Percentiles rank a stretch among this genome's conserved stretches.
These are phyloP conservation scores for Kregervanrija delftensis DNA, from an alignment of 805 yeast species.

Conservation along the genomic window DNA sequence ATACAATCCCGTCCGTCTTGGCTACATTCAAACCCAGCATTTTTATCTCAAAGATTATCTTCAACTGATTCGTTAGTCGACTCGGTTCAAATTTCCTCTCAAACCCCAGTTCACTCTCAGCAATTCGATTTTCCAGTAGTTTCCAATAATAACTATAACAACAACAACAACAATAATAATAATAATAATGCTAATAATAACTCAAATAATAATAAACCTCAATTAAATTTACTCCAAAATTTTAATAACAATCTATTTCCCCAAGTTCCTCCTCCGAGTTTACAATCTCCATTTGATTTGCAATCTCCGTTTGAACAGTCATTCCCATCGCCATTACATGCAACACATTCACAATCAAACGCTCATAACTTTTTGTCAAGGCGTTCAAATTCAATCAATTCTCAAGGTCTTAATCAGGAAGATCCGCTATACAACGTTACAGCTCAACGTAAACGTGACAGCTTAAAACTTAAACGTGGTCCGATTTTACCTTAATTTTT, in stretches of 20 bases:
- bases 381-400: too few species aligned
- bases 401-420: slow-evolving; percentile 1
- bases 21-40: slow-evolving; percentile 27
- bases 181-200: too few species aligned
- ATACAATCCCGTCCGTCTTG: slow-evolving; percentile 26
- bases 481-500: neutral
- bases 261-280: neutral
- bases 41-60: slow-evolving; percentile 24
- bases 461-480: slow-evolving; percentile 37
- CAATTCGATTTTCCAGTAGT: slow-evolving; percentile 1
- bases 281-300: slow-evolving; percentile 1
- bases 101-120: slow-evolving; percentile 5
- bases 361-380: neutral
- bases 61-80: slow-evolving; percentile 31
- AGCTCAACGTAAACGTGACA: slow-evolving; percentile 45
- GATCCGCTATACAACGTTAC: slow-evolving; percentile 37
- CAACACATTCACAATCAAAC: neutral
- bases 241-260: neutral
- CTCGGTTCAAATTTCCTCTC: slow-evolving; percentile 16
- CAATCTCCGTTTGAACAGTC: slow-evolving; percentile 11
- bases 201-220: neutral
- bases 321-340: slow-evolving; percentile 5
- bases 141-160: neutral
- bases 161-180: neutral
- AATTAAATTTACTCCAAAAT: neutral